Percentiles rank a stretch among this genome's conserved stretches.
phyloP scores from a whole-genome alignment of 768 basidiomycete genomes.

The Boletus pseudopeckii region DNA sequence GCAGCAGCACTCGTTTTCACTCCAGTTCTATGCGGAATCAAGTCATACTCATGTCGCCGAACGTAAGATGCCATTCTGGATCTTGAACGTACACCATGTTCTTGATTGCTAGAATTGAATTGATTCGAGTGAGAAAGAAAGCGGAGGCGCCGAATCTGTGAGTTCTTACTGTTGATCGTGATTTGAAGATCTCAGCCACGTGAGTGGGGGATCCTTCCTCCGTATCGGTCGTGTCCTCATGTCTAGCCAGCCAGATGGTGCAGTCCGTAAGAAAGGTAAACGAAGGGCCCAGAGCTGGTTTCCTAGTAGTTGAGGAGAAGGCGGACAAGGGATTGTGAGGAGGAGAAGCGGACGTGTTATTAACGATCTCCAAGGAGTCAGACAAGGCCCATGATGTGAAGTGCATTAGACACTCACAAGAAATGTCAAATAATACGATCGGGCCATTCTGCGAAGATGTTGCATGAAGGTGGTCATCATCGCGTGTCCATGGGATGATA shows the following conservation, averaged over 20 bases:
- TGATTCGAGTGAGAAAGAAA: not conserved
- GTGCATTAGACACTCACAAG: conserved; percentile 43
- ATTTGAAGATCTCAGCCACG: conserved; percentile 41
- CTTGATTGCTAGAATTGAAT: conserved; percentile 32
- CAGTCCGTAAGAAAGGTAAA: conserved; percentile 71
- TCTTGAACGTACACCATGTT: conserved; percentile 40
- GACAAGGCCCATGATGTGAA: not conserved
- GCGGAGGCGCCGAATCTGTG: not conserved
- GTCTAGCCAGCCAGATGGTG: conserved; percentile 62
- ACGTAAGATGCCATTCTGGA: conserved; percentile 31
- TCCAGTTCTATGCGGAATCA: not conserved
- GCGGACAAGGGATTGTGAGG: conserved; percentile 33
- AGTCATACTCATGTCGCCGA: conserved; percentile 11
- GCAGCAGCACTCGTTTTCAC: not conserved
- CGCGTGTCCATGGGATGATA: conserved; percentile 74
- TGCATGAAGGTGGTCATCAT: conserved; percentile 71
- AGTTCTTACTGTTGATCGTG: conserved; percentile 38
- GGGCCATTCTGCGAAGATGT: conserved; percentile 51
- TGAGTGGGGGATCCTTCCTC: conserved; percentile 27
- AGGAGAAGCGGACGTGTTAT: conserved; percentile 43
- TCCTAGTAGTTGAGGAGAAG: conserved; percentile 41
- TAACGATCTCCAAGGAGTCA: conserved; percentile 49
- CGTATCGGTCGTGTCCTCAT: conserved; percentile 3
- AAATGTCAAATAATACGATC: conserved; percentile 42
- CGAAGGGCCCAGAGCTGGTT: conserved; percentile 73